A percentile compares a stretch with the other conserved stretches of the same genome.
Conservation (phyloP, 345 rosid genomes). For the Rubroshorea leprosula region DNA sequence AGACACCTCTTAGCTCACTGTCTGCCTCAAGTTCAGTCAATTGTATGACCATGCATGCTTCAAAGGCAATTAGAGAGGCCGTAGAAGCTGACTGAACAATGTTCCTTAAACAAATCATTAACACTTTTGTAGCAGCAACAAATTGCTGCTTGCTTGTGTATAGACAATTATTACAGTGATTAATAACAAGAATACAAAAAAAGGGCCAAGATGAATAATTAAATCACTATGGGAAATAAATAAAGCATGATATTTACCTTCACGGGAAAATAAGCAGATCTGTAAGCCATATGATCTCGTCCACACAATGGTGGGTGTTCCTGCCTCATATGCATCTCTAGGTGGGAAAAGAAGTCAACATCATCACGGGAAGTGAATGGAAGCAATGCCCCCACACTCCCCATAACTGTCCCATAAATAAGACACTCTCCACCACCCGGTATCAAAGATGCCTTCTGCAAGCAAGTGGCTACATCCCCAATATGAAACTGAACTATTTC, state of each 20-base stretch:
- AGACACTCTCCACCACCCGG: constrained; percentile 91
- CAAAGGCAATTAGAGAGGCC: too few relatives aligned
- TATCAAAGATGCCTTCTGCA: constrained; percentile 88
- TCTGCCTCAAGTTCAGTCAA: neutral
- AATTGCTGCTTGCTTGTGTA: too few relatives aligned
- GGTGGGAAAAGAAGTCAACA: constrained; percentile 92
- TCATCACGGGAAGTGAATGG: constrained; percentile 94
- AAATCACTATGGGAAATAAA: neutral
- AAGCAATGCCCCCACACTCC: constrained; percentile 84
- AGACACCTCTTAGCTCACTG: too few relatives aligned
- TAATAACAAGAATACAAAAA: too few relatives aligned
- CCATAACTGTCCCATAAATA: constrained; percentile 94
- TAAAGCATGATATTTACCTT: constrained; percentile 41
- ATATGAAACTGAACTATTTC: constrained; percentile 95
- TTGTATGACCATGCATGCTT: too few relatives aligned
- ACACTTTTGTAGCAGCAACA: too few relatives aligned
- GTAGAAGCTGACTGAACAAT: too few relatives aligned
- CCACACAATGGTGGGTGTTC: constrained; percentile 96
- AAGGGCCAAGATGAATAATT: too few relatives aligned
- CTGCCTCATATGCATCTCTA: constrained; percentile 98
- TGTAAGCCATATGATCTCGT: constrained; percentile 78
- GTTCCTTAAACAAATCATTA: too few relatives aligned
- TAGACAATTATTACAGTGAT: too few relatives aligned
- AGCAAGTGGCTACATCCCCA: constrained; percentile 74
- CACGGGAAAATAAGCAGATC: constrained; percentile 97